Percentiles rank a stretch among this genome's conserved stretches.
These are phyloP conservation scores for Phyllosticta citriasiana DNA, from an alignment of 2,329 filamentous ascomycete species.

Conservation along the genomic window DNA sequence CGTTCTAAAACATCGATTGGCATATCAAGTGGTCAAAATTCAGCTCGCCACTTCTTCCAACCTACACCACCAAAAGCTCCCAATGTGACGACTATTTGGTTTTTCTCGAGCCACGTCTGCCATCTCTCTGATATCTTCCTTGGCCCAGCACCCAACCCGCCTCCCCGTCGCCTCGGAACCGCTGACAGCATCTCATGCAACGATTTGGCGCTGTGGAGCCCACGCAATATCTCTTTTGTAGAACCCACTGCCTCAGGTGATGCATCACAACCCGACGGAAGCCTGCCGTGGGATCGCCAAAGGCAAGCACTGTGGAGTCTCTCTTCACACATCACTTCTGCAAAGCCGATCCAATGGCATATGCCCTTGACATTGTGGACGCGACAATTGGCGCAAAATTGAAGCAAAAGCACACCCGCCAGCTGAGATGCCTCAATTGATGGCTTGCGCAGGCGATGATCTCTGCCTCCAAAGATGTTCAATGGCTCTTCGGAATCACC, in stretches of 20 bases:
- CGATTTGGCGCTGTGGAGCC: neutral
- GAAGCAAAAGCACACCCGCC: neutral
- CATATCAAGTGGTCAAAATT: neutral
- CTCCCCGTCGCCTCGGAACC: neutral
- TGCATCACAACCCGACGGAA: neutral
- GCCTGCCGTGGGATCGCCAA: neutral
- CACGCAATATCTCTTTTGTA: neutral
- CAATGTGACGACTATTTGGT: neutral
- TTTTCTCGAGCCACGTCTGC: too few species aligned
- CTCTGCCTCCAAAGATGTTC: neutral
- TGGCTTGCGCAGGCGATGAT: neutral
- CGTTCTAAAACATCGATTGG: neutral
- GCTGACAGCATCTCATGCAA: neutral
- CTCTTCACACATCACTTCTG: neutral
- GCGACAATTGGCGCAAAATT: neutral
- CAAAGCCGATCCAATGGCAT: neutral
- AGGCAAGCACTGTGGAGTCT: neutral
- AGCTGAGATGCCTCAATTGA: neutral
- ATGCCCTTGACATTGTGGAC: neutral
- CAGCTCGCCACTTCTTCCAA: neutral
- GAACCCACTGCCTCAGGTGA: neutral
- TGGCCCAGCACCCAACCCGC: neutral
- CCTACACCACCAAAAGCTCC: neutral
- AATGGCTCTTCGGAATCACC: neutral
- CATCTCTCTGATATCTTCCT: too few species aligned